Conservation (phyloP, 2,329 filamentous ascomycete genomes). For the Monosporascus cannonballus region DNA sequence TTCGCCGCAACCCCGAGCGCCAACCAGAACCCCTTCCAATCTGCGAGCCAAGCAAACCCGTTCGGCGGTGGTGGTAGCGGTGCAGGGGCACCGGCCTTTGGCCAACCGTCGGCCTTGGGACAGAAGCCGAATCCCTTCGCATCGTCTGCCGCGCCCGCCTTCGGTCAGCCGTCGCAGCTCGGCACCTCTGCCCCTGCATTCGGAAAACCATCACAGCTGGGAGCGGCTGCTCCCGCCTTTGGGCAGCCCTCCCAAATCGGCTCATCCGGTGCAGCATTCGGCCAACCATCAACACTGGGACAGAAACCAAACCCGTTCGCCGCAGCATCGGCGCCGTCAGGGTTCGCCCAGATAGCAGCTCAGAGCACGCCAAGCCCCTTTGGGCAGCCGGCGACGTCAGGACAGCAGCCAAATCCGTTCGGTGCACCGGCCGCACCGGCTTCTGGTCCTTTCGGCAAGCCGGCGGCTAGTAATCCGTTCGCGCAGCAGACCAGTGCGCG, state of each 20-base stretch:
- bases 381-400: slow-evolving; percentile 30
- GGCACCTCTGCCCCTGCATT: slow-evolving; percentile 22
- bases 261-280: slow-evolving; percentile 28
- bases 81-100: slow-evolving; percentile 10
- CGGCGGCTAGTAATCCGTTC: slow-evolving; percentile 25
- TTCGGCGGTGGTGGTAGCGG: slow-evolving; percentile 11
- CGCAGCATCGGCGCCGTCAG: slow-evolving; percentile 16
- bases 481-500: slow-evolving; percentile 19
- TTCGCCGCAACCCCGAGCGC: slow-evolving; percentile 19
- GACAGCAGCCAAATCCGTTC: slow-evolving; percentile 23
- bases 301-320: slow-evolving; percentile 17
- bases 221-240: slow-evolving; percentile 21
- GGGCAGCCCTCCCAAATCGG: slow-evolving; percentile 25
- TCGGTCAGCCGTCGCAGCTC: slow-evolving; percentile 19
- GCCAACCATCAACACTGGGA: slow-evolving; percentile 29
- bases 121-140: slow-evolving; percentile 17
- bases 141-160: slow-evolving; percentile 6
- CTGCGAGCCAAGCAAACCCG: slow-evolving; percentile 23
- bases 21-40: slow-evolving; percentile 36
- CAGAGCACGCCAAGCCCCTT: slow-evolving; percentile 21
- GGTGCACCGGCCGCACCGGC: slow-evolving; percentile 11
- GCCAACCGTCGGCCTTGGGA: slow-evolving; percentile 31
- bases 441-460: slow-evolving; percentile 21
- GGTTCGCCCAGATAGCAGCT: slow-evolving; percentile 22
- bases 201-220: slow-evolving; percentile 33